Percentiles rank a stretch among this genome's conserved stretches.
phyloP scores from a whole-genome alignment of 2,329 filamentous ascomycete species.

The Fusarium vanettenii region DNA sequence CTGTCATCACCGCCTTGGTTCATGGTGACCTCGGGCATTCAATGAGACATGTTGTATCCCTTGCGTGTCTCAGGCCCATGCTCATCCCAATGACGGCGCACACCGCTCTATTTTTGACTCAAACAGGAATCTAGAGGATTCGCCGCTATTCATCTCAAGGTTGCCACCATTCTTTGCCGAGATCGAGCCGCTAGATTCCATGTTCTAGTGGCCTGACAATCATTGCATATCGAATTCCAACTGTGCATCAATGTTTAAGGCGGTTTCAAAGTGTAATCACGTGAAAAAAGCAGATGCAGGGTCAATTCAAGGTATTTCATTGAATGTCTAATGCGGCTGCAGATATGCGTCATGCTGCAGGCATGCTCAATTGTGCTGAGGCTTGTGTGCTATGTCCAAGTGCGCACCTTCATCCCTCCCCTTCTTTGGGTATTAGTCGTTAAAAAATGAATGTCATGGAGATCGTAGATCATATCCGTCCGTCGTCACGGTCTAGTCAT shows the following conservation, averaged over 20 bases:
- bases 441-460: constrained; percentile 38
- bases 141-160: not conserved
- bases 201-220: not conserved
- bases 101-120: constrained; percentile 18
- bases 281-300: not conserved
- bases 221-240: not conserved
- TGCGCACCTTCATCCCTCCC: not conserved
- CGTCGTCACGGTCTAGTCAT: constrained; percentile 40
- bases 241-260: not conserved
- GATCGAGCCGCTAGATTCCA: not conserved
- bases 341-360: constrained; percentile 8
- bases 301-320: constrained; percentile 6
- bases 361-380: constrained; percentile 10
- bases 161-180: not conserved
- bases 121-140: not conserved
- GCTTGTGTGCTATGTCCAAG: constrained; percentile 6
- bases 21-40: constrained; percentile 17
- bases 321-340: constrained; percentile 16
- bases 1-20: not conserved
- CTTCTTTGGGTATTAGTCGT: constrained; percentile 24
- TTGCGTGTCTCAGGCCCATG: constrained; percentile 28
- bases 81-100: constrained; percentile 5
- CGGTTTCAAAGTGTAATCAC: not conserved
- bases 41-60: constrained; percentile 18
- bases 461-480: constrained; percentile 39